Base-by-base conservation (phyloP, 2,329 filamentous ascomycete species). In the Alternaria alternata region DNA sequence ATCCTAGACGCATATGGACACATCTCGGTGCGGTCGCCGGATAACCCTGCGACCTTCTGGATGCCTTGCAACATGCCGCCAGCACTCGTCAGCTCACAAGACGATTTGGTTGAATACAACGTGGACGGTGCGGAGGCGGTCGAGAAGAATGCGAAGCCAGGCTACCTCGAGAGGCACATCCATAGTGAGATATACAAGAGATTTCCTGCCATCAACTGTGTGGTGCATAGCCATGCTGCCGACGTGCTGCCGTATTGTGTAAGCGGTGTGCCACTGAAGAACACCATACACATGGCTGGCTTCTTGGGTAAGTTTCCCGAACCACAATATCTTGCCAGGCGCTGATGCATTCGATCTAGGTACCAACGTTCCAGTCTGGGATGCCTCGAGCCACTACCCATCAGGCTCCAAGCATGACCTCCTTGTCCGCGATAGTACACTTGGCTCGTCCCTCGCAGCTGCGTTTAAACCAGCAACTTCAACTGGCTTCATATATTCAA, bases 1-100 rank as follows among this genome's bases (percentile, higher is more conserved):
- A 86, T 87, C 7, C 69, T 87, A 36, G 85, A 86, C 58, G 84
- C 82, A 1, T 87, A 84, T 65, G 84, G 85, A 18, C 85, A 87
- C 63, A 76, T 87, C 12, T 86, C 84, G 2, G 77, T 85, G 20
- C 80, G 85, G 6, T 81, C 85, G 57, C 84, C 85, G 7, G 74
- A 77, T 36, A 80, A 84, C 9, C 68, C 79, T 1, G 70, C 78
- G 3, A 82, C 79, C 0, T 83, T 83, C 70, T 83, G 80, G 76
- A 77, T 84, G 67, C 75, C 81, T 18, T 74, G 72, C 46, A 77
- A 76, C n/a, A 76, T 81, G 34, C 74, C 81, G 1, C 81, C 82
- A 5, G 81, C 81, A 0, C 68, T 83, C 3, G 73, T 83, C 18
- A 77, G 78, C 55, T 73, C 69, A 4, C 73, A 74, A 7, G 75